Evolutionary conservation across 768 basidiomycete genomes (phyloP).

Genomic region (Podaxis rugospora): DNA sequence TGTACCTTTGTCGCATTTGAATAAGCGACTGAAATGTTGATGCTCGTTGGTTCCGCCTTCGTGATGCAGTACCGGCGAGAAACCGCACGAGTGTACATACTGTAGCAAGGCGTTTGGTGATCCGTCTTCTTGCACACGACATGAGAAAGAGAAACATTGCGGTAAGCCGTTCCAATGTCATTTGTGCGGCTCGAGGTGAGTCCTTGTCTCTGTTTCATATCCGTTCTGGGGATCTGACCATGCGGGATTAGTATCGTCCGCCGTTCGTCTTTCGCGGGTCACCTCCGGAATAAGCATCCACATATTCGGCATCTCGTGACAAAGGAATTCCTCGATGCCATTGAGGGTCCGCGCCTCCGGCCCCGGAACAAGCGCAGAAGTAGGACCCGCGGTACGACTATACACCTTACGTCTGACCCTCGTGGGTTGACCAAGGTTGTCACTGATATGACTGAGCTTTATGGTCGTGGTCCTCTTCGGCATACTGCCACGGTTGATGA

Average conservation of each 20-base stretch:
- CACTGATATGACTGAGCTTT: neutral
- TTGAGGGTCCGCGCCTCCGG: slow-evolving; percentile 24
- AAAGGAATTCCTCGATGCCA: slow-evolving; percentile 20
- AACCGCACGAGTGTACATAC: slow-evolving; percentile 46
- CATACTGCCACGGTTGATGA: neutral
- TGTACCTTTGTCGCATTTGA: slow-evolving; percentile 19
- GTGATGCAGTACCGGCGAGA: slow-evolving; percentile 39
- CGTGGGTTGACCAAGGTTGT: neutral
- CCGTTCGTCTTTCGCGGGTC: slow-evolving; percentile 49
- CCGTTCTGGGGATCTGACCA: slow-evolving; percentile 1
- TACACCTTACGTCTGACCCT: neutral
- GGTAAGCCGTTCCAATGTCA: slow-evolving; percentile 43
- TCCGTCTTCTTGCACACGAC: slow-evolving; percentile 65
- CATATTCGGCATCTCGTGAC: slow-evolving; percentile 20
- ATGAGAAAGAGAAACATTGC: slow-evolving; percentile 56
- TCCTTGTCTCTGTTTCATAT: slow-evolving; percentile 6
- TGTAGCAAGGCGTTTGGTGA: slow-evolving; percentile 59
- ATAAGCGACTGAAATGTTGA: neutral
- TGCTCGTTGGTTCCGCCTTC: neutral
- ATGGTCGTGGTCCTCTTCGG: neutral
- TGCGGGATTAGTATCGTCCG: slow-evolving; percentile 54
- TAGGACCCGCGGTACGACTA: slow-evolving; percentile 2
- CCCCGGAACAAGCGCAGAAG: slow-evolving; percentile 14
- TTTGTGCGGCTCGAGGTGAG: slow-evolving; percentile 46
- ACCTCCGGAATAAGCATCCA: slow-evolving; percentile 45